Evolutionary conservation across 257 asterid genomes (phyloP).

Genomic region (Ehretia macrophylla): DNA sequence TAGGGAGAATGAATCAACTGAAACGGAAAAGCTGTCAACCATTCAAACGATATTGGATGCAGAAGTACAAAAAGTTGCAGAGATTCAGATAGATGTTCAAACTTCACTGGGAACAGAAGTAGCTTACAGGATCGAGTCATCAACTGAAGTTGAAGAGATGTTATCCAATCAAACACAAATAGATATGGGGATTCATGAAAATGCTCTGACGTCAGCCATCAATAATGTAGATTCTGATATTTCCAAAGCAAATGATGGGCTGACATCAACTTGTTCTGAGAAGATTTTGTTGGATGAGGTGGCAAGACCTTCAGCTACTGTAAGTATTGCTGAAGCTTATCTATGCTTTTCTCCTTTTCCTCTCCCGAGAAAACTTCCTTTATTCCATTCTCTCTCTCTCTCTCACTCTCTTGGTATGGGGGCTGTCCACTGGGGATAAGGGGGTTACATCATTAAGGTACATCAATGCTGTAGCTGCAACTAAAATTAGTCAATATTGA

Average conservation of each 20-base stretch:
- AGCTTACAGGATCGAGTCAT: not conserved
- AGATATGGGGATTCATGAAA: no score
- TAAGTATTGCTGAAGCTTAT: slow-evolving; percentile 3
- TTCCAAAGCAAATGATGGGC: not conserved
- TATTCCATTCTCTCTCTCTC: no score
- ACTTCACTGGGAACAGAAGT: not conserved
- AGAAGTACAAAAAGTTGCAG: not conserved
- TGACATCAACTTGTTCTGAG: not conserved
- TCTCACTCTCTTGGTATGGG: no score
- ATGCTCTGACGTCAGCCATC: not conserved
- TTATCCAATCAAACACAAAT: slow-evolving; percentile 1
- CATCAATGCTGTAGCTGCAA: not conserved
- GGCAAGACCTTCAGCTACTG: slow-evolving; percentile 12
- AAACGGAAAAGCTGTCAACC: not conserved
- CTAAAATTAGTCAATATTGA: not conserved
- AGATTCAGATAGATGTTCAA: not conserved
- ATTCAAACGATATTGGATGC: not conserved
- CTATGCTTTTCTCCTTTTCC: not conserved
- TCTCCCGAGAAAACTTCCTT: not conserved
- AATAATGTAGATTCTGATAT: not conserved
- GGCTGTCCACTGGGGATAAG: not conserved
- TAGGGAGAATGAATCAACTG: slow-evolving; percentile 1
- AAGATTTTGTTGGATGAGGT: slow-evolving; percentile 1
- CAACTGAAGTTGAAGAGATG: slow-evolving; percentile 6
- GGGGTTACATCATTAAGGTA: not conserved